Evolutionary conservation across 1,284 basidiomycete genomes (phyloP), one percentile per base, ranked within the genome.

Genomic region (Moesziomyces antarcticus): DNA sequence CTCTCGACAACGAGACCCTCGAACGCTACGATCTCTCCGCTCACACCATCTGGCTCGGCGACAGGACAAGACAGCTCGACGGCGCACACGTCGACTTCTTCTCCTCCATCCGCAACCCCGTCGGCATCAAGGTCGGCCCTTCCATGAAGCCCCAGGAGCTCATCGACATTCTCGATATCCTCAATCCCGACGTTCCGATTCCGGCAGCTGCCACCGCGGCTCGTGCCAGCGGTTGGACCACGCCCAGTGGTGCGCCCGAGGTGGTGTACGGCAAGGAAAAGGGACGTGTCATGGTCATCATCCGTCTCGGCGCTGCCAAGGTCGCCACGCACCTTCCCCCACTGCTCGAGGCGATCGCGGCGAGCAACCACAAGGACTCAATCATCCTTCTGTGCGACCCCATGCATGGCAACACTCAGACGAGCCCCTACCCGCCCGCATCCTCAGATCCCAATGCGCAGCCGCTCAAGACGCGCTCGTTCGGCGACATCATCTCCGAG

Each of bases 41-140:
- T 6, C 95, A 97, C 84, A 96, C 96, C 85, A 86, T 98, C 63
- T 99, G 96, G 96, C 92, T 99, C 56, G 96, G 96, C 0, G 96
- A 99, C 85, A 89, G 96, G 50, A 99, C 96, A n/a, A 87, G 96
- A 46, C 93, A 97, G 85, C 86, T 97, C 3, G 89, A 91, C 64
- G 94, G 94, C 18, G 96, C 95, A 1, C 96, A 99, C 82, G 90
- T 97, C 33, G 96, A 98, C 86, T 84, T 76, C 30, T 74, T 82
- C 50, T 87, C 93, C 50, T 94, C 95, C 5, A 93, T 99, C 62
- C 89, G 93, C 50, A 99, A 99, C 85, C 96, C 96, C 1, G 93
- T 99, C 67, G 96, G 96, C 2, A 89, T 98, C 86, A 99, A 99
- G 85, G 93, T 97, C 9, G 96, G 96, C 0, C 95, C 96, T 22